Evolutionary conservation across 495 filamentous ascomycete genomes (phyloP).

Genomic region (Neurospora discreta): DNA sequence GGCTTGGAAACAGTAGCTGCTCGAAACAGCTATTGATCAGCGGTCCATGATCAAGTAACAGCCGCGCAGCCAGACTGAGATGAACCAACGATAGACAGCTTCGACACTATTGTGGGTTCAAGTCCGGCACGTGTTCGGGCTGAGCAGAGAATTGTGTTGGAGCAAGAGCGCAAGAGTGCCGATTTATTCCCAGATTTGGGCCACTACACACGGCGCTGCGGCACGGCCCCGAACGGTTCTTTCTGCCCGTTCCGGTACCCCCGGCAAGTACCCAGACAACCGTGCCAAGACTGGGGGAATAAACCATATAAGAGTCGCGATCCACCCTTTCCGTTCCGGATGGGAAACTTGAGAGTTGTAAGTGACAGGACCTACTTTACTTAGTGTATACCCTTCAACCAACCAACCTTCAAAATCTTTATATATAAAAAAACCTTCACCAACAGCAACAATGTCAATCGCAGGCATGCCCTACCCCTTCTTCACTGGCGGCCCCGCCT

Average conservation of each 20-base stretch:
- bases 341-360: neutral
- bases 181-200: neutral
- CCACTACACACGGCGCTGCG: neutral
- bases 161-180: neutral
- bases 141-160: neutral
- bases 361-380: neutral
- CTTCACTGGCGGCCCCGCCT: neutral
- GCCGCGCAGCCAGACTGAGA: neutral
- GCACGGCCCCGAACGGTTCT: neutral
- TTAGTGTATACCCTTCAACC: neutral
- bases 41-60: neutral
- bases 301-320: neutral
- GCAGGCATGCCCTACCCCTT: neutral
- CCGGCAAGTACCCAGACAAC: neutral
- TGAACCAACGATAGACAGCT: neutral
- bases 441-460: neutral
- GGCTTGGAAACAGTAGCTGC: neutral
- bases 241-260: neutral
- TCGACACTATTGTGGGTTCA: neutral
- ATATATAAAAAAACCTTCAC: neutral
- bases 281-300: neutral
- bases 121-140: neutral
- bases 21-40: neutral
- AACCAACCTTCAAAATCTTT: neutral
- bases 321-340: neutral